Conservation (phyloP, 1,284 basidiomycete species). For the Malassezia dermatis region DNA sequence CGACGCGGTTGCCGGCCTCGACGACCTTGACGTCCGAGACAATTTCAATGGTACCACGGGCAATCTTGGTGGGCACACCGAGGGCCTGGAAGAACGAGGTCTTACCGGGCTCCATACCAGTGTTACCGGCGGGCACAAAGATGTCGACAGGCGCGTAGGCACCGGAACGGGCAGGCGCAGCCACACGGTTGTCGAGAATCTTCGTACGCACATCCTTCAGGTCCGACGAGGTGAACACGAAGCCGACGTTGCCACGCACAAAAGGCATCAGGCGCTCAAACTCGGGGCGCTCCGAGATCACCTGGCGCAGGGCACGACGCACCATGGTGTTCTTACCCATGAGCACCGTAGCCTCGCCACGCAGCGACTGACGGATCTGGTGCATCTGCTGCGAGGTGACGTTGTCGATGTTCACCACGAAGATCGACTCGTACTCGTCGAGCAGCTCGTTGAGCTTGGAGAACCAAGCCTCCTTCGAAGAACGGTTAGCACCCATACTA, state of each 20-base stretch:
- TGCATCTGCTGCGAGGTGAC: constrained; percentile 98
- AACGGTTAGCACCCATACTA: constrained; percentile 75
- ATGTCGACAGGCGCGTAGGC: constrained; percentile 87
- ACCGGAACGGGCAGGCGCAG: constrained; percentile 95
- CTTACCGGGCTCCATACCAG: constrained; percentile 85
- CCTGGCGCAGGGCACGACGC: constrained; percentile 84
- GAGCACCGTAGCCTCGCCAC: constrained; percentile 88
- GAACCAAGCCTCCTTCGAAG: constrained; percentile 89
- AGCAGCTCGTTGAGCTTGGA: constrained; percentile 86
- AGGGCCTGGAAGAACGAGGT: constrained; percentile 94
- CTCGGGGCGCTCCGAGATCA: constrained; percentile 79
- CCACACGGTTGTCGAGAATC: constrained; percentile 93
- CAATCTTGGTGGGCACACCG: constrained; percentile 99
- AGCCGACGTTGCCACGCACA: constrained; percentile 95
- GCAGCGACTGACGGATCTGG: constrained; percentile 88
- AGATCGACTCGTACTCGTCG: constrained; percentile 82
- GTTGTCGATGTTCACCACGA: constrained; percentile 99
- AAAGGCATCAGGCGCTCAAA: constrained; percentile 92
- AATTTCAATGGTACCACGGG: constrained; percentile 99
- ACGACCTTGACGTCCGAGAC: constrained; percentile 95
- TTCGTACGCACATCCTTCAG: constrained; percentile 87
- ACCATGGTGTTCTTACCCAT: constrained; percentile 99
- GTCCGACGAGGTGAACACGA: constrained; percentile 89
- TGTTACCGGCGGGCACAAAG: constrained; percentile 86
- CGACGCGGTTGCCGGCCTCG: constrained; percentile 79